A percentile compares a stretch with the other conserved stretches of the same genome.
Conservation (phyloP, 2,329 filamentous ascomycete species). For the Aspergillus pseudonomiae region DNA sequence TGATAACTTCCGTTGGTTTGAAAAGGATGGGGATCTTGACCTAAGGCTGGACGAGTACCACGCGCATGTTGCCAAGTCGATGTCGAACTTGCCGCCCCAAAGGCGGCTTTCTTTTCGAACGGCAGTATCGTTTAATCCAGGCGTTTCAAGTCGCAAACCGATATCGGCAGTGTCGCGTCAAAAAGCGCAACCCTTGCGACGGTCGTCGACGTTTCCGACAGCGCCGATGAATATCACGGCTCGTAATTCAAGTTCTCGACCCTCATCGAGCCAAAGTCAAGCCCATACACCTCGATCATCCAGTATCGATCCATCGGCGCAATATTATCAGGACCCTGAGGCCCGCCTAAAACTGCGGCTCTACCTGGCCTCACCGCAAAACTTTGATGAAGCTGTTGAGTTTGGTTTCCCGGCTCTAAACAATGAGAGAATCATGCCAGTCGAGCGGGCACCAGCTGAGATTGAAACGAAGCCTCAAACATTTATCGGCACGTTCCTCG, state of each 20-base stretch:
- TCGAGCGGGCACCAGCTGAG: slow-evolving; percentile 21
- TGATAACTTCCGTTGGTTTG: slow-evolving; percentile 73
- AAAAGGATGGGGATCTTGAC: slow-evolving; percentile 72
- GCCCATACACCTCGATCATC: slow-evolving; percentile 57
- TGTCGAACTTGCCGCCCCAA: slow-evolving; percentile 32
- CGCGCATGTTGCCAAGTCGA: slow-evolving; percentile 58
- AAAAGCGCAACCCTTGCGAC: slow-evolving; percentile 40
- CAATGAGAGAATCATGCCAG: slow-evolving; percentile 33
- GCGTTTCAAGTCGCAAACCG: slow-evolving; percentile 59
- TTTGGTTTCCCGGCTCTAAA: slow-evolving; percentile 76
- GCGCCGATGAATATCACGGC: slow-evolving; percentile 29
- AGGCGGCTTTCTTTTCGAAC: slow-evolving; percentile 67
- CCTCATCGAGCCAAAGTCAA: slow-evolving; percentile 52
- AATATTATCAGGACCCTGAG: slow-evolving; percentile 89
- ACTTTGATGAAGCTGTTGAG: slow-evolving; percentile 93
- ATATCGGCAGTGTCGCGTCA: slow-evolving; percentile 46
- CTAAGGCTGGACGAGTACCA: slow-evolving; percentile 73
- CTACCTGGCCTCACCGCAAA: slow-evolving; percentile 85
- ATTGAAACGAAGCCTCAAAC: slow-evolving; percentile 47
- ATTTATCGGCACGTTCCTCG: slow-evolving; percentile 55
- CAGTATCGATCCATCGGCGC: slow-evolving; percentile 70
- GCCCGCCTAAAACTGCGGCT: slow-evolving; percentile 82
- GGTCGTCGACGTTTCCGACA: slow-evolving; percentile 44
- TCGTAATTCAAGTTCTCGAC: slow-evolving; percentile 41
- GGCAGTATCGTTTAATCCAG: slow-evolving; percentile 70